Base-by-base conservation (phyloP, 169 alveolate species). In the Fabrea salina region DNA sequence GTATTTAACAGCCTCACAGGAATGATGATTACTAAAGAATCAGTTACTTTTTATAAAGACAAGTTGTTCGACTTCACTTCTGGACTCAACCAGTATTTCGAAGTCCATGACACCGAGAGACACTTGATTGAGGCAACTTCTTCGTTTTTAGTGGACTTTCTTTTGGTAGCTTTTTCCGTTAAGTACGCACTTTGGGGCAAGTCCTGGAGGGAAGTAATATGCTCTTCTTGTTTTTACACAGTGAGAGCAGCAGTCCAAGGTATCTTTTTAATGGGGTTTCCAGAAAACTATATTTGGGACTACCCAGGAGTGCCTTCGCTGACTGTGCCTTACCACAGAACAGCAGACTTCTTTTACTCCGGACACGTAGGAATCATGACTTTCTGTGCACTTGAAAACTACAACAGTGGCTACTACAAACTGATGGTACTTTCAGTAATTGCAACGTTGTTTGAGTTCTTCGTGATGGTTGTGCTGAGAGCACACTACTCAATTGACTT, bases 291-390 rank as follows among this genome's bases (percentile, higher is more conserved):
- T 56, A 79, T 71, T 35, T 91, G 92, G 90, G 89, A 84, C 41
- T 81, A 83, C 44, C 93, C 96, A 2, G 83, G 91, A 16, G 82
- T 91, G 51, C 91, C 89, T 3, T 86, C 93, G 0, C 40, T 88
- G 7, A 80, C 82, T 0, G 87, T 86, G 16, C 79, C 88, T 8
- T 87, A 91, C 56, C 86, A 83, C 41, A 75, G 79, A 56, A 85
- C 86, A 3, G 72, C 83, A 8, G 96, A 91, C 68, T 91, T 88
- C 68, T 88, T 91, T 75, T 91, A 61, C 53, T 85, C 92, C 53
- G 96, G 96, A 0, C 93, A 88, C 71, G 85, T 90, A n/a, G 96
- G 96, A 7, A 51, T 66, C 8, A 56, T 3, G 75, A 27, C 32
- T 3, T 70, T 70, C 25, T 13, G 22, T 13, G 19, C 79, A n/a